phyloP scores from a whole-genome alignment of 345 rosid species.

The Ceriops decandra region DNA sequence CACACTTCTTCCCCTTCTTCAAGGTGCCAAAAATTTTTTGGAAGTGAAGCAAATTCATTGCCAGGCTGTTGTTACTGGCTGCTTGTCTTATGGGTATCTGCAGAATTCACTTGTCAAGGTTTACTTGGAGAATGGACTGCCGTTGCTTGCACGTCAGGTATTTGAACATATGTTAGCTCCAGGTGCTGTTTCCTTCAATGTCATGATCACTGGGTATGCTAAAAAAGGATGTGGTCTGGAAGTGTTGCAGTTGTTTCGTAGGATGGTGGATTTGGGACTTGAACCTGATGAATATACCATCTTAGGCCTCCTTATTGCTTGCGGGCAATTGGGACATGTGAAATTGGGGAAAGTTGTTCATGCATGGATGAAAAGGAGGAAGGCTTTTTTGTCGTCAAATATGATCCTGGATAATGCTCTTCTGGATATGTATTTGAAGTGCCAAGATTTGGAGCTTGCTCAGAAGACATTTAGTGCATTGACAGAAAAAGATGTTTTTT shows the following conservation, averaged over 20 bases:
- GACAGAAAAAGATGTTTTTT: conserved; percentile 26
- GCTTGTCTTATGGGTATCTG: conserved; percentile 29
- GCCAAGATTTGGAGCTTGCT: conserved; percentile 37
- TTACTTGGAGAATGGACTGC: conserved; percentile 12
- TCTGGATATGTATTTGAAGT: conserved; percentile 41
- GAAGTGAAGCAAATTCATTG: conserved; percentile 52
- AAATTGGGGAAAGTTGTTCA: conserved; percentile 22
- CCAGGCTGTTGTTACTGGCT: conserved; percentile 41
- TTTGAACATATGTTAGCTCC: conserved; percentile 12
- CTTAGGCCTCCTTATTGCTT: conserved; percentile 21
- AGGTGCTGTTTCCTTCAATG: conserved; percentile 21
- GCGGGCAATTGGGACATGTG: conserved; percentile 16
- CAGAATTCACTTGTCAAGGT: conserved; percentile 15
- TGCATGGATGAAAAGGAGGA: conserved; percentile 25
- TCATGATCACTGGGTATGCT: conserved; percentile 14
- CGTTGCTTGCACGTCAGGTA: conserved; percentile 11
- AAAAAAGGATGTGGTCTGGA: conserved; percentile 18
- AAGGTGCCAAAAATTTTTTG: conserved; percentile 19
- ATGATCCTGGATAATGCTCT: conserved; percentile 26
- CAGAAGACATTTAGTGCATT: conserved; percentile 32
- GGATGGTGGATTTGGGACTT: conserved; percentile 15
- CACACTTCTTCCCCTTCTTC: conserved; percentile 39
- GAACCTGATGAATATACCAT: conserved; percentile 24
- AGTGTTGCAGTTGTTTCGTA: conserved; percentile 11
- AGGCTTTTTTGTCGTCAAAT: conserved; percentile 12